These are phyloP conservation scores for Phytophthora podocarpi DNA, from an alignment of 352 stramenopile genomes.

Conservation along the genomic window DNA sequence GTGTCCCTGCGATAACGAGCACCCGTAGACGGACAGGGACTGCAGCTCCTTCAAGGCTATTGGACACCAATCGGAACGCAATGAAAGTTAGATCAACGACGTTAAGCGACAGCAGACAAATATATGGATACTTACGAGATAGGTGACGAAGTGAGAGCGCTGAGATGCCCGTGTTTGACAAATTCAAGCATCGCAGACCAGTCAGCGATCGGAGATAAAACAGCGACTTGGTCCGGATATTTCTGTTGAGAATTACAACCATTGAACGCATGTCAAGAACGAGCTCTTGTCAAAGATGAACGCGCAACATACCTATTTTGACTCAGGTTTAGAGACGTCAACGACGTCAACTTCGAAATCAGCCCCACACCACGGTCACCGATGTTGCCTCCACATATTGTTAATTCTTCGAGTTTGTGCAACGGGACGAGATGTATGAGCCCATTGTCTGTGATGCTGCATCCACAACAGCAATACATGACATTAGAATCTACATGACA, in stretches of 20 bases:
- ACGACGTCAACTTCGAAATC: conserved; percentile 74
- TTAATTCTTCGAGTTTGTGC: conserved; percentile 56
- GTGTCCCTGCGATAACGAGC: conserved; percentile 46
- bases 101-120: background rate
- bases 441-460: conserved; percentile 72
- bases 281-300: background rate
- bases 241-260: conserved; percentile 36
- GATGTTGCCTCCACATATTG: conserved; percentile 73
- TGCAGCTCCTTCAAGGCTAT: conserved; percentile 61
- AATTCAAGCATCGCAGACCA: conserved; percentile 67
- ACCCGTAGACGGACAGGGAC: conserved; percentile 64
- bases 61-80: background rate
- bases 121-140: conserved; percentile 49
- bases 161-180: conserved; percentile 78
- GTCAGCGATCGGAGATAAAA: conserved; percentile 64
- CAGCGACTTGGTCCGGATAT: conserved; percentile 73
- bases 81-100: conserved; percentile 2
- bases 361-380: conserved; percentile 72
- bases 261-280: background rate
- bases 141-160: conserved; percentile 72
- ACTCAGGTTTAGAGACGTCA: conserved; percentile 81
- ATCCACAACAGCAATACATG: background rate
- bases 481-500: conserved; percentile 6
- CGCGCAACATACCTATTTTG: conserved; percentile 62
- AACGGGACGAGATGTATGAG: conserved; percentile 65